Base-by-base conservation (phyloP, 768 basidiomycete species). In the Amanita pseudoporphyria region DNA sequence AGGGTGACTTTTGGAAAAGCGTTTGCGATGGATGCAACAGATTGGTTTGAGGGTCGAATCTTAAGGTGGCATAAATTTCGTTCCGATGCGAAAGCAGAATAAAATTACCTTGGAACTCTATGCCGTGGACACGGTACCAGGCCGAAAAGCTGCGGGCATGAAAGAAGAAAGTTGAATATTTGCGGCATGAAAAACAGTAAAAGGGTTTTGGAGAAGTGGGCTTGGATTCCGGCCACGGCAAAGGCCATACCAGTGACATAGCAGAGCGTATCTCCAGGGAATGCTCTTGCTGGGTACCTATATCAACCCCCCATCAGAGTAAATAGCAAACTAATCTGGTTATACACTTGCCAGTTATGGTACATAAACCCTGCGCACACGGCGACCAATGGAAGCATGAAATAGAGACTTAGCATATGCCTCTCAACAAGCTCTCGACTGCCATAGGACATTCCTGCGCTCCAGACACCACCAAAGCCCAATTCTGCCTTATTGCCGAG, bases 241-340 rank as follows among this genome's bases (percentile, higher is more conserved):
- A 99, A 98, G 3, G 96, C 91, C 96, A 99, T 99, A 52, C 96
- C 96, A 0, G 92, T 81, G 35, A 97, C 82, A 68, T 99, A 99
- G 65, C 96, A 99, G 26, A 99, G 75, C 3, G 96, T 99, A 63
- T 99, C 96, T 2, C 96, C 96, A 0, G 93, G 88, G 62, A 98
- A 99, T 0, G 79, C 91, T 18, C 86, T 77, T 9, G 96, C 93
- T 5, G 96, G 96, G 63, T 95, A 98, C 93, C 95, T 97, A 58
- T 10, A 46, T 31, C 19, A 44, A 45, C 41, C 21, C 42, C 35
- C 51, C 36, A 28, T 53, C 35, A 52, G 45, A 9, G 45, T 49
- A 26, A 49, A n/a, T 37, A 24, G 38, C 31, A 19, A 30, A 13
- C 19, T 28, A 7, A 18, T 28, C 31, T 4, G 48, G 32, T 9